phyloP scores from a whole-genome alignment of 192 early-diverging fungal genomes.

The Linnemannia schmuckeri region DNA sequence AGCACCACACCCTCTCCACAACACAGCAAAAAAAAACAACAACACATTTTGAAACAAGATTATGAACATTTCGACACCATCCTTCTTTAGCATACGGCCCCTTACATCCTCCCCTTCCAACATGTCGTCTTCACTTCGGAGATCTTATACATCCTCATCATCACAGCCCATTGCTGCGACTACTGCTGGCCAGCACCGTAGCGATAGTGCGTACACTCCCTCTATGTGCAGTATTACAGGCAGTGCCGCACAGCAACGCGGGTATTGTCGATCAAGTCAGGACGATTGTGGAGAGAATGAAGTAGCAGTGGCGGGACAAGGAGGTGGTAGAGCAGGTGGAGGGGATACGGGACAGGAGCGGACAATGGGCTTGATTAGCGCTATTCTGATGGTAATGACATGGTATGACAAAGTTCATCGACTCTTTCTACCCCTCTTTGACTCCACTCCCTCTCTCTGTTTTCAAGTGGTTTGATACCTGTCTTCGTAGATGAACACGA shows the following conservation, averaged over 20 bases:
- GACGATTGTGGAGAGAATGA: not conserved
- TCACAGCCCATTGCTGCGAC: not conserved
- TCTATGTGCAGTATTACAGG: not conserved
- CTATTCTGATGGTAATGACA: constrained; percentile 60
- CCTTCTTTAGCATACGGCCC: not conserved
- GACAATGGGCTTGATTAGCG: constrained; percentile 51
- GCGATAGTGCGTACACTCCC: not conserved
- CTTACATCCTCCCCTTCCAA: not conserved
- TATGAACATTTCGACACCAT: not conserved
- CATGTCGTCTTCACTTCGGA: not conserved
- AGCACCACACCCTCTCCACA: too few species aligned
- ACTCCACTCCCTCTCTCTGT: not conserved
- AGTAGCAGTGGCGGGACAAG: not conserved
- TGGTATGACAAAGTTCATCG: constrained; percentile 33
- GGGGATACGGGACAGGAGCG: constrained; percentile 13
- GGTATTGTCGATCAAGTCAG: not conserved
- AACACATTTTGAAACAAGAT: not conserved
- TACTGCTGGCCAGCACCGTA: not conserved
- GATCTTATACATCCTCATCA: constrained; percentile 3
- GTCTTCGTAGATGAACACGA: too few species aligned
- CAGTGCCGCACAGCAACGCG: not conserved
- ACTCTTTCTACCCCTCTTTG: not conserved
- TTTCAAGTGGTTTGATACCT: not conserved
- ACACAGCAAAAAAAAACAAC: too few species aligned
- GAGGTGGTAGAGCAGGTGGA: not conserved